phyloP scores from a whole-genome alignment of 305 asterid genomes.

The Fraxinus paxiana region DNA sequence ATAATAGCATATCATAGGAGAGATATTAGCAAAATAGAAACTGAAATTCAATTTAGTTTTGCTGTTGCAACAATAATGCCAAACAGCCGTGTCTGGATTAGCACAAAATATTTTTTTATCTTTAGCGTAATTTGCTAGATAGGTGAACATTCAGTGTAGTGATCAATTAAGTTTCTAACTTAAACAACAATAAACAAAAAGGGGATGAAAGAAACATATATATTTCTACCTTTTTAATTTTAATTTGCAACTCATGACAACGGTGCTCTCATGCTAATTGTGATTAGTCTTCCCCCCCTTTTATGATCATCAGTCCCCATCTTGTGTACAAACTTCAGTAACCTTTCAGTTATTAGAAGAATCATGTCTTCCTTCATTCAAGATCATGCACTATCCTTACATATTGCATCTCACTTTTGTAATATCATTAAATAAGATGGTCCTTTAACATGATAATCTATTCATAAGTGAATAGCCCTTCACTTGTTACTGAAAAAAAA shows the following conservation, averaged over 20 bases:
- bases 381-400: not conserved
- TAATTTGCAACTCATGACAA: not conserved
- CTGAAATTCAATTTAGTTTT: not conserved
- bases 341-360: not conserved
- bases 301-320: not conserved
- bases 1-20: slow-evolving; percentile 8
- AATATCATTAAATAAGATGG: not conserved
- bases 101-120: not conserved
- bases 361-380: not conserved
- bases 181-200: not conserved
- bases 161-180: slow-evolving; percentile 3
- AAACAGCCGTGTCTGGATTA: not conserved
- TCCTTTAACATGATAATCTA: not conserved
- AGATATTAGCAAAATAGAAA: slow-evolving; percentile 11
- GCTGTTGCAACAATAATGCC: slow-evolving; percentile 8
- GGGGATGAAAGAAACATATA: not conserved
- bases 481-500: not conserved
- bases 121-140: slow-evolving; percentile 13
- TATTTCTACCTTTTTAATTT: not conserved
- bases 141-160: slow-evolving; percentile 9
- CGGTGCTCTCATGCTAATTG: not conserved
- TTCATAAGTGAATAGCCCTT: not conserved
- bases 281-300: not conserved
- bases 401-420: not conserved
- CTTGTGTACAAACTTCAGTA: not conserved